Conservation (phyloP, 495 filamentous ascomycete species). For the Penicillium manginii region DNA sequence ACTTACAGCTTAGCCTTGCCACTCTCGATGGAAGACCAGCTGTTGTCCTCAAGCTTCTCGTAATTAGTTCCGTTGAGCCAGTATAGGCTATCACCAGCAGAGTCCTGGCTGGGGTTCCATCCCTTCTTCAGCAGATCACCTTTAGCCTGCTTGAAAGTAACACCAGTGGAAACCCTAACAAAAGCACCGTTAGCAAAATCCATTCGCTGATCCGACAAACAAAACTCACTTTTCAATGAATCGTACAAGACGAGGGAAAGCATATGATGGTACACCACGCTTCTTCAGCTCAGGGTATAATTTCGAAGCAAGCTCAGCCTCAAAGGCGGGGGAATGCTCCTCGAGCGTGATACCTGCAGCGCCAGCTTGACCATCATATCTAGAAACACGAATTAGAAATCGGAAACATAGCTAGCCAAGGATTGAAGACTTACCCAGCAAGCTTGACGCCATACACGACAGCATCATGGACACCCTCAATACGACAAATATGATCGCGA, state of each 20-base stretch:
- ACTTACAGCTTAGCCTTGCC: slow-evolving; percentile 50
- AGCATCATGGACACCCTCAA: slow-evolving; percentile 51
- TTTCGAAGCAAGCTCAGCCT: slow-evolving; percentile 37
- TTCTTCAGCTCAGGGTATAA: slow-evolving; percentile 47
- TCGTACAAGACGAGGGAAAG: slow-evolving; percentile 52
- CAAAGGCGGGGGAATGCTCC: slow-evolving; percentile 33
- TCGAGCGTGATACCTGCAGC: slow-evolving; percentile 54
- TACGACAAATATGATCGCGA: slow-evolving; percentile 50
- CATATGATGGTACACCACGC: slow-evolving; percentile 54
- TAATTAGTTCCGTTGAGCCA: slow-evolving; percentile 52
- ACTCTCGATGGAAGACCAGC: slow-evolving; percentile 50
- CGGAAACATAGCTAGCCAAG: not conserved
- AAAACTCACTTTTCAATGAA: slow-evolving; percentile 50
- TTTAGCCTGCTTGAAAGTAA: slow-evolving; percentile 59
- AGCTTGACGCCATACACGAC: slow-evolving; percentile 56
- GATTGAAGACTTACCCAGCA: slow-evolving; percentile 31
- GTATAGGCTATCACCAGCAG: slow-evolving; percentile 46
- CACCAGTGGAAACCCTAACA: slow-evolving; percentile 49
- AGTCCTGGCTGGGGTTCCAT: slow-evolving; percentile 45
- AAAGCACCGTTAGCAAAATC: not conserved
- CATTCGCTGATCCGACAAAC: slow-evolving; percentile 2
- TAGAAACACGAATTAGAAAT: slow-evolving; percentile 14
- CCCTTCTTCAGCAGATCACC: slow-evolving; percentile 49
- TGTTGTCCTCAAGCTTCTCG: slow-evolving; percentile 39
- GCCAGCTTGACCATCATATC: slow-evolving; percentile 58